Evolutionary conservation across 73 alveolate species (phyloP), one percentile per base, ranked within the genome.

Genomic region (Effrenium voratum): DNA sequence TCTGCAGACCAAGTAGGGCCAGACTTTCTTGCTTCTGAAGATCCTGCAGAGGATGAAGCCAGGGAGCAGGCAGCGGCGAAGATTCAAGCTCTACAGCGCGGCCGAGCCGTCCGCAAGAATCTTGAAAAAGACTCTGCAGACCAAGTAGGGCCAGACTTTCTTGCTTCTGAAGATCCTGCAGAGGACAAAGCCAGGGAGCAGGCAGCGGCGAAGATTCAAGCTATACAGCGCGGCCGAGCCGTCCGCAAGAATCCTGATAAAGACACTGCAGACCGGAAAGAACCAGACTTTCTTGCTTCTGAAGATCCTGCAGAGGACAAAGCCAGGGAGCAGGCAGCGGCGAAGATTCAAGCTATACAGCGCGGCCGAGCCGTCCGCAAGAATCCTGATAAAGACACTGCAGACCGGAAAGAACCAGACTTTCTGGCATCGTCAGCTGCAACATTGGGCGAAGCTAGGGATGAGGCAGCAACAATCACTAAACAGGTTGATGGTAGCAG

Each of bases 261-360:
- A n/a, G n/a, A n/a, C n/a, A n/a, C 16, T 16, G 49, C 45, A 0
- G 82, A 13, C 13, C 50, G 34, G 45, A 49, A 32, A 34, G 82
- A 72, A 8, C 50, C 50, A 72, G 82, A 22, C 1, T 30, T 34
- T 72, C 50, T 22, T n/a, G 82, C 32, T 8, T 19, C 32, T 34
- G 24, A 72, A 5, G 49, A 36, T 34, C 50, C 32, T 24, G 41
- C 24, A n/a, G 82, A 10, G 50, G 30, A 0, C 10, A 45, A 22
- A n/a, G 90, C 90, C 46, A 60, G 90, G 24, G 90, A 79, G 8
- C 66, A 79, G 46, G 90, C 90, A 5, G 90, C 90, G 10, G 26
- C 90, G 43, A 79, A 79, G 90, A 79, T 79, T 79, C 90, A 79
- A 46, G 90, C 90, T 10, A 46, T 79, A 45, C 90, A 79, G n/a